Base-by-base conservation (phyloP, 108 stramenopile genomes). In the Pseudonitzschia multiseries region DNA sequence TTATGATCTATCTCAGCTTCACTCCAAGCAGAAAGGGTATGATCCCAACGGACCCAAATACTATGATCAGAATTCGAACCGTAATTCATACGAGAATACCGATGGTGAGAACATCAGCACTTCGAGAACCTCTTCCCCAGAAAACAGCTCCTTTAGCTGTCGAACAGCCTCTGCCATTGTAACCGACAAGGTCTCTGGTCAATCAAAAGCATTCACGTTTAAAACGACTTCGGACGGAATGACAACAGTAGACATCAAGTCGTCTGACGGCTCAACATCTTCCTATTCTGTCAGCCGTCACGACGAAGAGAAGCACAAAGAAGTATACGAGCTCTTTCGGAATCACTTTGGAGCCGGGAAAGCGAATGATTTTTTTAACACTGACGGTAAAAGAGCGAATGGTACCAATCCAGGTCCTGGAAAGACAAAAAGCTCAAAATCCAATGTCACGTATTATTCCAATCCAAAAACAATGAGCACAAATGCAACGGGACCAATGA, bases 1-100 rank as follows among this genome's bases (percentile, higher is more conserved):
- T 27, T 59, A 59, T 59, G 31, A 0, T 59, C 57, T 59, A 59
- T 59, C 57, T 59, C 57, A 59, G 31, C 29, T 59, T 59, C 57
- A 59, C 26, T 31, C 27, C 24, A 31, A 59, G 14, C 57, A 59
- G 14, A n/a, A 27, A 15, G 57, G 57, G 6, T 59, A 59, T n/a
- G 57, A 59, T n/a, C 57, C 57, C 13, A 59, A 59, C 24, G 57
- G 57, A 14, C 57, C 57, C 4, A 28, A 3, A 59, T 59, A 59
- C 31, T 27, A 59, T 59, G 57, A 59, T 27, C 57, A 59, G 27
- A 59, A 27, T 10, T 8, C 21, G 57, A 59, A 59, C 13, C 22
- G 24, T n/a, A 59, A 27, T 27, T 6, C 5, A 14, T 27, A 59
- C n/a, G 31, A 22, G 24, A 27, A 59, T 22, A 26, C 26, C 29